Percentiles rank a stretch among this genome's conserved stretches.
phyloP scores from a whole-genome alignment of 2,329 filamentous ascomycete genomes.

The Fusarium agapanthi region DNA sequence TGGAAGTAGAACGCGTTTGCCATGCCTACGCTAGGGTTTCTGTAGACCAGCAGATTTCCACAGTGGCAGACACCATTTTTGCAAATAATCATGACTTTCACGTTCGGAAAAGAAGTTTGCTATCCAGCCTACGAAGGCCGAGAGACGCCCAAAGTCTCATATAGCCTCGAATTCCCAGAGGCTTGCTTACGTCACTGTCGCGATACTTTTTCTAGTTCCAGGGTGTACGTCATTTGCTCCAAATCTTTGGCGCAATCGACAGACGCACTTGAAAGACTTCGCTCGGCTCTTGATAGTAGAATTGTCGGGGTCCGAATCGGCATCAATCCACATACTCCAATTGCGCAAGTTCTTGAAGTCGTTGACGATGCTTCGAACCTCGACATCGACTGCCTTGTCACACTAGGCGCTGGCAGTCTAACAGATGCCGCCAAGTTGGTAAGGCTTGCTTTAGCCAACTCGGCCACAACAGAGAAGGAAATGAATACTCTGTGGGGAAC shows the following conservation, averaged over 20 bases:
- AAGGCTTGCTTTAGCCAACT: conserved; percentile 59
- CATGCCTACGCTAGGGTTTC: neutral
- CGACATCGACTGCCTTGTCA: conserved; percentile 60
- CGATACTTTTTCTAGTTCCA: neutral
- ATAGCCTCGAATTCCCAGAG: conserved; percentile 7
- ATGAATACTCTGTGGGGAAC: conserved; percentile 48
- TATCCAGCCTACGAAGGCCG: neutral
- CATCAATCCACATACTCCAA: conserved; percentile 63
- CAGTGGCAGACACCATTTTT: fast-evolving
- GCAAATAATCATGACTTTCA: neutral
- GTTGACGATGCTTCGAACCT: conserved; percentile 49
- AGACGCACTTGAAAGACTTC: conserved; percentile 52
- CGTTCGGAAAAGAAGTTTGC: conserved; percentile 1
- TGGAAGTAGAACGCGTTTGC: neutral
- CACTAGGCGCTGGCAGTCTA: conserved; percentile 63
- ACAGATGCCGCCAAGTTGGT: conserved; percentile 65
- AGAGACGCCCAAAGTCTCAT: conserved; percentile 5
- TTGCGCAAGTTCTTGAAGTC: conserved; percentile 60
- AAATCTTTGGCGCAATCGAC: conserved; percentile 58
- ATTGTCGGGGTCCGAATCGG: conserved; percentile 58
- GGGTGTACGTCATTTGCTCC: conserved; percentile 43
- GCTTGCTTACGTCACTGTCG: conserved; percentile 5
- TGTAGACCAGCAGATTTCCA: too few species aligned
- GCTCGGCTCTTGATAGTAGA: conserved; percentile 50
- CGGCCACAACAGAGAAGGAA: conserved; percentile 48